These are phyloP conservation scores for Atkinsonella hypoxylon DNA, from an alignment of 2,329 filamentous ascomycete species.

Conservation along the genomic window DNA sequence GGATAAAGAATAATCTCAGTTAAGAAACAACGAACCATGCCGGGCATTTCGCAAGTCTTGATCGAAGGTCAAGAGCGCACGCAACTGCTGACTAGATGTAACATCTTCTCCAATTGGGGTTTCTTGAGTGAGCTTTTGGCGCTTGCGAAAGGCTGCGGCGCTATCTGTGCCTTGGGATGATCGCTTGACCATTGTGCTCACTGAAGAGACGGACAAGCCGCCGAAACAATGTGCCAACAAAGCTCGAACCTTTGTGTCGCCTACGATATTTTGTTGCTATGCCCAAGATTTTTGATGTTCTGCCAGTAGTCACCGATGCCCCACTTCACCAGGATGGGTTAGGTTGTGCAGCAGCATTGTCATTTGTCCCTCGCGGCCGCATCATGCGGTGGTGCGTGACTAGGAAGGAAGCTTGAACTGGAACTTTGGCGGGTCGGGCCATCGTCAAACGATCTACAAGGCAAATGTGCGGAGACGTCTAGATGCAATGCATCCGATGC, in stretches of 20 bases:
- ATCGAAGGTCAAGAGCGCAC: constrained; percentile 55
- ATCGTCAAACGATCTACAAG: no score
- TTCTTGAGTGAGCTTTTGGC: constrained; percentile 44
- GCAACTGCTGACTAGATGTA: constrained; percentile 52
- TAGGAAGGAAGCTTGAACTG: no score
- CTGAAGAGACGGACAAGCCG: constrained; percentile 1
- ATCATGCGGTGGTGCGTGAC: no score
- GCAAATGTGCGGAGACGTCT: no score
- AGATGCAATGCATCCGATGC: no score
- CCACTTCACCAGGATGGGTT: constrained; percentile 14
- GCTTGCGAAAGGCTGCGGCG: constrained; percentile 34
- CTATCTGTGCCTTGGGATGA: constrained; percentile 27
- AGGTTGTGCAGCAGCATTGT: neutral
- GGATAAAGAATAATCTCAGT: neutral
- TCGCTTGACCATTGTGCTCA: constrained; percentile 32
- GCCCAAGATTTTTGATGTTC: constrained; percentile 24
- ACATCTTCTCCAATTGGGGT: constrained; percentile 49
- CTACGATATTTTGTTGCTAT: constrained; percentile 7
- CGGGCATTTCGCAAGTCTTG: constrained; percentile 56
- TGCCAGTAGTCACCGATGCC: constrained; percentile 22
- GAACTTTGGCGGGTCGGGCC: no score
- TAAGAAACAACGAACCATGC: constrained; percentile 37
- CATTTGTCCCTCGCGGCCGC: neutral
- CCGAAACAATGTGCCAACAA: neutral
- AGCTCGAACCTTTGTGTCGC: neutral